A percentile compares a stretch with the other conserved stretches of the same genome.
These are phyloP conservation scores for Harrya chromipes DNA, from an alignment of 768 basidiomycete species.

Conservation along the genomic window DNA sequence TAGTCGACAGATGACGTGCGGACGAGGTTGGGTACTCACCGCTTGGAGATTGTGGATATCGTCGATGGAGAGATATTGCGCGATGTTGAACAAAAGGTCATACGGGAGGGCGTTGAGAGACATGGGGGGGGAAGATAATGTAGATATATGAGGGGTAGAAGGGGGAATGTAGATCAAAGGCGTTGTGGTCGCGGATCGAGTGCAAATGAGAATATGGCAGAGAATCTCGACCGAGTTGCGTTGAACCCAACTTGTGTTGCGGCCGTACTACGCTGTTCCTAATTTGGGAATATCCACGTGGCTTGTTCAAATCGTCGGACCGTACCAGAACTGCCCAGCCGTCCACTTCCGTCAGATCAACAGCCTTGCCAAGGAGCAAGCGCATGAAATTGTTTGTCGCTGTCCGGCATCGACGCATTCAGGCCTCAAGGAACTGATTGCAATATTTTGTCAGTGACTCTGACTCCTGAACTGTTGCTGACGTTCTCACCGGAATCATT, in stretches of 20 bases:
- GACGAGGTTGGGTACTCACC: slow-evolving; percentile 39
- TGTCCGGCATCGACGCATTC: too few species aligned
- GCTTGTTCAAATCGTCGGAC: too few species aligned
- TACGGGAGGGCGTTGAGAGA: slow-evolving; percentile 53
- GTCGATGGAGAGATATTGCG: slow-evolving; percentile 54
- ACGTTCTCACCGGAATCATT: too few species aligned
- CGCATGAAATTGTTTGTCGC: too few species aligned
- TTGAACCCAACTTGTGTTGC: slow-evolving; percentile 3
- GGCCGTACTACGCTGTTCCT: slow-evolving; percentile 4
- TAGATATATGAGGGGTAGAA: not conserved
- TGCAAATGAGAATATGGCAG: slow-evolving; percentile 12
- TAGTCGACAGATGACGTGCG: not conserved
- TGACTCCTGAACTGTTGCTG: too few species aligned
- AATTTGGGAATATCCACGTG: not conserved
- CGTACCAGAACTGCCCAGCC: too few species aligned
- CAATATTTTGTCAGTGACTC: too few species aligned
- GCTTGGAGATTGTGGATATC: slow-evolving; percentile 61
- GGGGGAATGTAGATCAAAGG: slow-evolving; percentile 7
- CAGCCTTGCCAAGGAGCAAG: too few species aligned
- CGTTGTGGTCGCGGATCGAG: slow-evolving; percentile 10
- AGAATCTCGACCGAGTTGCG: not conserved
- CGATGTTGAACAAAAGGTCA: slow-evolving; percentile 68
- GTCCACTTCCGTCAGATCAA: too few species aligned
- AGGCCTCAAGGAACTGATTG: too few species aligned
- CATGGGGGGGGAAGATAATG: slow-evolving; percentile 12